Evolutionary conservation across 2,329 filamentous ascomycete species (phyloP).

Genomic region (Neonectria magnoliae): DNA sequence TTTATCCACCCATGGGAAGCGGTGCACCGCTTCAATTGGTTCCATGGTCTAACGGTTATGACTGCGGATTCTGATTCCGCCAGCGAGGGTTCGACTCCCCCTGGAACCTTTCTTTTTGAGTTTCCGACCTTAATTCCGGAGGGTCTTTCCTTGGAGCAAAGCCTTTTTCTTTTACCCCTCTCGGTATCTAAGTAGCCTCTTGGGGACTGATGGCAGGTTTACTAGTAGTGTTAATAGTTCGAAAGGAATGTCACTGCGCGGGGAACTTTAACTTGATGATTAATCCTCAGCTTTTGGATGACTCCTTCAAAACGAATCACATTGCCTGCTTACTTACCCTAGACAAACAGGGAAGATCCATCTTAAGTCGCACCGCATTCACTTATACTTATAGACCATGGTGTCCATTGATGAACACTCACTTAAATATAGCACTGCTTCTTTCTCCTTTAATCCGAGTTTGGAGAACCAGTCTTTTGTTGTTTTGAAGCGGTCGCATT

Average conservation of each 20-base stretch:
- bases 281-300: conserved; percentile 25
- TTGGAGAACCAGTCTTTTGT: background rate
- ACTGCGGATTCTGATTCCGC: conserved; percentile 52
- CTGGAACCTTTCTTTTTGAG: conserved; percentile 43
- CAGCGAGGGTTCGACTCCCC: conserved; percentile 52
- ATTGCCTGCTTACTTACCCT: conserved; percentile 36
- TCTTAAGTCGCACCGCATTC: background rate
- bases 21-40: conserved; percentile 42
- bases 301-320: conserved; percentile 32
- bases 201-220: background rate
- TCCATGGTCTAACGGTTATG: conserved; percentile 52
- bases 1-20: conserved; percentile 37
- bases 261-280: conserved; percentile 13
- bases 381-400: background rate
- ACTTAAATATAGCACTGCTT: background rate
- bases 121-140: background rate
- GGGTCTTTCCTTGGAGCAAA: background rate
- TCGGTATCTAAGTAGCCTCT: background rate
- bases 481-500: background rate
- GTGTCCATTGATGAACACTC: background rate
- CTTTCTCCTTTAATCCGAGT: background rate
- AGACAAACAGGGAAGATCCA: conserved; percentile 6
- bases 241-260: conserved; percentile 12
- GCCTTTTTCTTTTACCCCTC: background rate
- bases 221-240: background rate